phyloP scores from a whole-genome alignment of 345 rosid species.

The Populus davidiana region DNA sequence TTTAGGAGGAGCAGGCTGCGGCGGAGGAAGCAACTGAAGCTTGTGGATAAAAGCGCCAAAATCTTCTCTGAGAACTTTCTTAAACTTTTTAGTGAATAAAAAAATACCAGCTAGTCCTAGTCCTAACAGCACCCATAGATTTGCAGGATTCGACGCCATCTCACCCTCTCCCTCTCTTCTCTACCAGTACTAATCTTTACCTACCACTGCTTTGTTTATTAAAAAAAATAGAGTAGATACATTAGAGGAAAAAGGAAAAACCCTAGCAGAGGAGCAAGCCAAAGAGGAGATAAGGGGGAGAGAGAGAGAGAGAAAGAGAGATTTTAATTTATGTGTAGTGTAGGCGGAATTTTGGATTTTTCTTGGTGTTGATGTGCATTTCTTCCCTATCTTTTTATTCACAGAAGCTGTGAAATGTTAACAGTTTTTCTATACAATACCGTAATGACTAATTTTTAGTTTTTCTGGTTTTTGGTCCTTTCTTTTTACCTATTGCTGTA shows the following conservation, averaged over 20 bases:
- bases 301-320: neutral
- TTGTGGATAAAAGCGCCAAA: slow-evolving; percentile 84
- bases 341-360: neutral
- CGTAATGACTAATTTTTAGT: neutral
- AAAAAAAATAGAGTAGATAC: neutral
- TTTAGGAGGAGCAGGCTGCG: slow-evolving; percentile 95
- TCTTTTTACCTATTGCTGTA: neutral
- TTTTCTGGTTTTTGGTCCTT: neutral
- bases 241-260: neutral
- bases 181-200: neutral
- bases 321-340: neutral
- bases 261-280: neutral
- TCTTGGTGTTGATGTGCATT: neutral
- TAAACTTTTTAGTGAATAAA: slow-evolving; percentile 54
- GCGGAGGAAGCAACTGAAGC: slow-evolving; percentile 87
- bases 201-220: neutral
- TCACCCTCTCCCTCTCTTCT: neutral
- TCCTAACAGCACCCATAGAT: slow-evolving; percentile 83
- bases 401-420: no score
- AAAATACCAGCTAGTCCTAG: slow-evolving; percentile 81
- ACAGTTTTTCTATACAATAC: no score
- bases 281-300: neutral
- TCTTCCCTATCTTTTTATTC: no score
- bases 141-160: slow-evolving; percentile 67
- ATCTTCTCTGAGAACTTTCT: slow-evolving; percentile 64